Evolutionary conservation across 208 protist species (phyloP).

Genomic region (Trypanosoma avium): DNA sequence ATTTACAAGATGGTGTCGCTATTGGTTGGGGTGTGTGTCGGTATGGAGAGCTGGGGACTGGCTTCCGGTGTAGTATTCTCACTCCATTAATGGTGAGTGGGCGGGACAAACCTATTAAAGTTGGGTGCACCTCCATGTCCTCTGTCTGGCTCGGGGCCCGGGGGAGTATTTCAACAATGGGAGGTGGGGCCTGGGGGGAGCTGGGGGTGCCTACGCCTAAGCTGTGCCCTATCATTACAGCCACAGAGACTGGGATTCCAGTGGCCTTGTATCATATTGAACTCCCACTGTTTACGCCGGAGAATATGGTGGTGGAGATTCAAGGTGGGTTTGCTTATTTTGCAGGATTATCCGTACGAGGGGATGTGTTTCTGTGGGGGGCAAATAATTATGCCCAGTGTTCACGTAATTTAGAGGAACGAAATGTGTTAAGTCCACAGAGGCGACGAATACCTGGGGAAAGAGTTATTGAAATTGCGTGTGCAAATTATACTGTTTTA

Average conservation of each 20-base stretch:
- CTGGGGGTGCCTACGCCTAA: conserved; percentile 67
- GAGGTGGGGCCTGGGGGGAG: conserved; percentile 76
- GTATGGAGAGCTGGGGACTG: conserved; percentile 71
- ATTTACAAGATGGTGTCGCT: conserved; percentile 70
- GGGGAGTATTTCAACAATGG: conserved; percentile 70
- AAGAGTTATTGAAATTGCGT: conserved; percentile 59
- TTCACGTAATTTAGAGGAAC: conserved; percentile 41
- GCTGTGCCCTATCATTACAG: conserved; percentile 52
- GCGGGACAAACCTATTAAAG: conserved; percentile 68
- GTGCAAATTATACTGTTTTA: conserved; percentile 64
- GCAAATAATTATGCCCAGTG: conserved; percentile 81
- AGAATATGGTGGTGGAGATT: conserved; percentile 62
- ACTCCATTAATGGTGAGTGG: conserved; percentile 79
- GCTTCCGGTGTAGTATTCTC: conserved; percentile 54
- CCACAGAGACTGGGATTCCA: conserved; percentile 66
- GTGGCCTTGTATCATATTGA: conserved; percentile 65
- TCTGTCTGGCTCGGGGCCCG: conserved; percentile 68
- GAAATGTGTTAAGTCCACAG: conserved; percentile 57
- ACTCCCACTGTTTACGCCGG: conserved; percentile 25
- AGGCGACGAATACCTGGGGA: conserved; percentile 38
- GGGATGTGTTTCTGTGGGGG: conserved; percentile 68
- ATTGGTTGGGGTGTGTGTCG: conserved; percentile 75
- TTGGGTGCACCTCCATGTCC: conserved; percentile 61
- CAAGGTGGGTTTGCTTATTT: conserved; percentile 61
- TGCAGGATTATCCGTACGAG: conserved; percentile 45